Evolutionary conservation across 129 eudicot genomes (phyloP).

Genomic region (Artemisia argyi): DNA sequence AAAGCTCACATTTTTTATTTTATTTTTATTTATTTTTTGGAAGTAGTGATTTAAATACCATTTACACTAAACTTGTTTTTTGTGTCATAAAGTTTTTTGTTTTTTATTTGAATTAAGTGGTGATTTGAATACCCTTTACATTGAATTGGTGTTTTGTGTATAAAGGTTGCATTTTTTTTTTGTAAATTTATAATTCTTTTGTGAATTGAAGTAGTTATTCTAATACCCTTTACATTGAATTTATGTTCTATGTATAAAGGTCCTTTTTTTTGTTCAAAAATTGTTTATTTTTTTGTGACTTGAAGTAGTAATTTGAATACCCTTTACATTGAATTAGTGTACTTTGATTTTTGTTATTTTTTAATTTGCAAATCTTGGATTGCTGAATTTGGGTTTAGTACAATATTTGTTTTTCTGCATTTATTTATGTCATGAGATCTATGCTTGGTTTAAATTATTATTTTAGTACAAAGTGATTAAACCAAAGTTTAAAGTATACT

Average conservation of each 20-base stretch:
- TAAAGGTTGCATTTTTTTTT: neutral
- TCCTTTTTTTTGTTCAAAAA: neutral
- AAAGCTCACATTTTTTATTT: too few relatives aligned
- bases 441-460: conserved; percentile 10
- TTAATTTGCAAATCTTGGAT: conserved; percentile 24
- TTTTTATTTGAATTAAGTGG: too few relatives aligned
- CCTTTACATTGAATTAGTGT: conserved; percentile 21
- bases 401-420: conserved; percentile 7
- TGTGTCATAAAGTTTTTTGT: too few relatives aligned
- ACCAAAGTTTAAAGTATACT: neutral
- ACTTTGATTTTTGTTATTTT: conserved; percentile 10
- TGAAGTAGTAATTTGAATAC: neutral
- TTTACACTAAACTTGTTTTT: neutral
- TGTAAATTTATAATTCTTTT: too few relatives aligned
- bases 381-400: conserved; percentile 27
- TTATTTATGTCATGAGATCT: conserved; percentile 32
- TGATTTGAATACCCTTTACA: too few relatives aligned
- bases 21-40: too few relatives aligned
- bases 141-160: too few relatives aligned
- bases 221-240: too few relatives aligned
- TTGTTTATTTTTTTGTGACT: too few relatives aligned
- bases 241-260: too few relatives aligned
- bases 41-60: too few relatives aligned
- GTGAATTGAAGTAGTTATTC: too few relatives aligned
- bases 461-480: conserved; percentile 20